Evolutionary conservation across 2,329 filamentous ascomycete genomes (phyloP).

Genomic region (Ophiosphaerella herpotricha): DNA sequence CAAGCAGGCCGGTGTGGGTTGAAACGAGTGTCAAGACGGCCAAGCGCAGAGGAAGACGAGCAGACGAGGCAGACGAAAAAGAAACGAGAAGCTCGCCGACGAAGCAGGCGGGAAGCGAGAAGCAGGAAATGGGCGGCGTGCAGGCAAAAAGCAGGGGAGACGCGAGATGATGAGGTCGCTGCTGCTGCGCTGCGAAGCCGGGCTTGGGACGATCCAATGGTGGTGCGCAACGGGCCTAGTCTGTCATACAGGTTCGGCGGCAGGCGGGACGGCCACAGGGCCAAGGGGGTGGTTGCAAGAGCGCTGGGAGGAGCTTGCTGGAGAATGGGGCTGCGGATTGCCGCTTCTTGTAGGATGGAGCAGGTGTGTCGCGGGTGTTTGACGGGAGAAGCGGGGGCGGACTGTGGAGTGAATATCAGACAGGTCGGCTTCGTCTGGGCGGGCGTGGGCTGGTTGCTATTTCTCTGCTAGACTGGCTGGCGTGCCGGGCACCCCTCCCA

Average conservation of each 20-base stretch:
- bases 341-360: conserved; percentile 3
- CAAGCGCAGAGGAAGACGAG: not conserved
- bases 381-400: conserved; percentile 7
- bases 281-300: not conserved
- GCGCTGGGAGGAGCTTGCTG: not conserved
- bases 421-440: conserved; percentile 12
- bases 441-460: conserved; percentile 24
- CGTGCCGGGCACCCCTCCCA: conserved; percentile 1
- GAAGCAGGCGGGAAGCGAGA: conserved; percentile 1
- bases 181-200: conserved; percentile 3
- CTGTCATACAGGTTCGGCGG: not conserved
- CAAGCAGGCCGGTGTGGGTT: not conserved
- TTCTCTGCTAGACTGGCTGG: conserved; percentile 24
- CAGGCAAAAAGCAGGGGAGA: conserved; percentile 4
- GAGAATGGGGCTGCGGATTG: conserved; percentile 1
- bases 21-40: conserved; percentile 6
- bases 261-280: conserved; percentile 1
- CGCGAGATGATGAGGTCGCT: not conserved
- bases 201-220: conserved; percentile 1
- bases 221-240: not conserved
- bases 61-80: no score
- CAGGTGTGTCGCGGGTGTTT: not conserved
- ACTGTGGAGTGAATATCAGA: conserved; percentile 20
- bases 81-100: not conserved
- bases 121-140: not conserved